Evolutionary conservation across 1,284 basidiomycete species (phyloP).

Genomic region (Microbotryum violaceum): DNA sequence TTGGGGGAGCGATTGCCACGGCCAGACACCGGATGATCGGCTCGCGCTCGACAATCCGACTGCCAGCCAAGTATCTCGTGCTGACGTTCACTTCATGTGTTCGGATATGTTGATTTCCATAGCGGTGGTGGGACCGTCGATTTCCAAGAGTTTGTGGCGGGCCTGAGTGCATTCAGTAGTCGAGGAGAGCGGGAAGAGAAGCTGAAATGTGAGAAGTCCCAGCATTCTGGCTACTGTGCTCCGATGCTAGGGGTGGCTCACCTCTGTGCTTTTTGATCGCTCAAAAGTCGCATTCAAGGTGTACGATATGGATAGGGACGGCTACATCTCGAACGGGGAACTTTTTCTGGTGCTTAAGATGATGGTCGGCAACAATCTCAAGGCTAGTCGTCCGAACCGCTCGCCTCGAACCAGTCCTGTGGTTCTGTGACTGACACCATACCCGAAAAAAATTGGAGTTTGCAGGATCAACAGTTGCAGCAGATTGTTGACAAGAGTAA

Average conservation of each 20-base stretch:
- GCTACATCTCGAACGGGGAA: constrained; percentile 97
- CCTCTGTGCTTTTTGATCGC: background rate
- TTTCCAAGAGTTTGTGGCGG: constrained; percentile 98
- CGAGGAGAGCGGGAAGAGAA: constrained; percentile 95
- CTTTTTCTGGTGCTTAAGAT: constrained; percentile 97
- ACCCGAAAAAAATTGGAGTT: background rate
- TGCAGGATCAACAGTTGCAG: constrained; percentile 90
- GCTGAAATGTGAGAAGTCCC: constrained; percentile 66
- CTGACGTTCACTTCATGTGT: no score
- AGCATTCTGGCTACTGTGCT: background rate
- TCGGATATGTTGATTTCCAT: background rate
- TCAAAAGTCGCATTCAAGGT: constrained; percentile 88
- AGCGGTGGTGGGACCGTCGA: constrained; percentile 97
- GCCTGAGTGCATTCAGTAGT: constrained; percentile 92
- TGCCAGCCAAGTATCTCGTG: no score
- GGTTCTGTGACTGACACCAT: background rate
- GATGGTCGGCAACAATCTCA: constrained; percentile 99
- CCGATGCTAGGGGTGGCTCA: background rate
- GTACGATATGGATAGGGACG: constrained; percentile 96
- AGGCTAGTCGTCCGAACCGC: constrained; percentile 48
- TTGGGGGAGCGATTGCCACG: background rate
- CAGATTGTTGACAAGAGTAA: constrained; percentile 95
- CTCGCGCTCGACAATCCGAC: background rate
- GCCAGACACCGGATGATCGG: no score
- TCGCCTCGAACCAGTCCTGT: background rate